These are phyloP conservation scores for Pulveroboletus frians DNA, from an alignment of 768 basidiomycete species.

Conservation along the genomic window DNA sequence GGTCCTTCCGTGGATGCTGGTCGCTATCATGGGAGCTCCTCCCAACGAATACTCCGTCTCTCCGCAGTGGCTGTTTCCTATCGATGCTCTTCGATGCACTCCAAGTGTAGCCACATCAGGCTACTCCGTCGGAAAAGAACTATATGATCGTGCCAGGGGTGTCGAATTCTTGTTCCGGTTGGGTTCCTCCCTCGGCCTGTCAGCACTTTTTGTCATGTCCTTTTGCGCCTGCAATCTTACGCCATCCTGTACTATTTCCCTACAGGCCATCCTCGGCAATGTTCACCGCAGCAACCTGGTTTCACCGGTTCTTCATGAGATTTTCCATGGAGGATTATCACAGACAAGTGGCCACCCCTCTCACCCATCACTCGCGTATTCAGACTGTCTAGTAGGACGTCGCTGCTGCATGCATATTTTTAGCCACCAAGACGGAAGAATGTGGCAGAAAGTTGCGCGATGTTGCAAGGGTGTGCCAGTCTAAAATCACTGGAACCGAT, in stretches of 20 bases:
- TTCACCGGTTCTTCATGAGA: constrained; percentile 89
- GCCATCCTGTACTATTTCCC: constrained; percentile 7
- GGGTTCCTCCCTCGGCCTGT: constrained; percentile 74
- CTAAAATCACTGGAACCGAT: constrained; percentile 58
- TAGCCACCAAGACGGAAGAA: constrained; percentile 90
- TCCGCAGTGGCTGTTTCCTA: constrained; percentile 70
- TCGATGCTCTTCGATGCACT: constrained; percentile 51
- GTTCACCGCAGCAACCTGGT: constrained; percentile 86
- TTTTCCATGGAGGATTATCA: constrained; percentile 79
- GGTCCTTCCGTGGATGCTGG: not conserved
- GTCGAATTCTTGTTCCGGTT: constrained; percentile 83
- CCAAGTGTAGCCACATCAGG: constrained; percentile 50
- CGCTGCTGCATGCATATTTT: constrained; percentile 80
- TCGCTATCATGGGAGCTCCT: constrained; percentile 19
- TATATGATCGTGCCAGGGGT: constrained; percentile 75
- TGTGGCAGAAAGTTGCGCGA: constrained; percentile 84
- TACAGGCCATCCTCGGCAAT: constrained; percentile 73
- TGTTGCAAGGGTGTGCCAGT: constrained; percentile 68
- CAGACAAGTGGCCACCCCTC: constrained; percentile 47
- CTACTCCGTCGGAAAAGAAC: constrained; percentile 53
- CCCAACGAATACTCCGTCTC: constrained; percentile 24
- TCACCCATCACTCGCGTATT: constrained; percentile 4
- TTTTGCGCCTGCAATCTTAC: constrained; percentile 10
- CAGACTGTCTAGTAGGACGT: constrained; percentile 51
- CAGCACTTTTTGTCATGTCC: constrained; percentile 31